phyloP scores from a whole-genome alignment of 2,329 filamentous ascomycete species.

The Colletotrichum tabaci region DNA sequence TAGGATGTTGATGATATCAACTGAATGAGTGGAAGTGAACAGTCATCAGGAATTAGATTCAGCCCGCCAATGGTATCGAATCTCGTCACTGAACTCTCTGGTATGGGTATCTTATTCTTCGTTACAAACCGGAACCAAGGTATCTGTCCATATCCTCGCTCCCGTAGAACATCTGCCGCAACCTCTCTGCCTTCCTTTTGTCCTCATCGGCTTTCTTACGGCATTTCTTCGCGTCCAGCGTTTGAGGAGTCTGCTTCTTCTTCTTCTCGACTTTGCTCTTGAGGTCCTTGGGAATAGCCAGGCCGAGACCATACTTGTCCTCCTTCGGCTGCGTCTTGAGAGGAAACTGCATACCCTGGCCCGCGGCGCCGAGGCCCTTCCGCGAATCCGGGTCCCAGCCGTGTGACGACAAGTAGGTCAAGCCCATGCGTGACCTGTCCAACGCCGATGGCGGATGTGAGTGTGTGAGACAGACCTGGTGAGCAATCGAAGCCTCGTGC shows the following conservation, averaged over 20 bases:
- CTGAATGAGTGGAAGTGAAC: no score
- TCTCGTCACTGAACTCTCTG: background rate
- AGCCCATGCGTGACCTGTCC: conserved; percentile 78
- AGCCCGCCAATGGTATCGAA: background rate
- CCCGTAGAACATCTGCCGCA: conserved; percentile 81
- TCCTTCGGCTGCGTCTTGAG: conserved; percentile 81
- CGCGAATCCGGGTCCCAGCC: conserved; percentile 84
- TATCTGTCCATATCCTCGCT: conserved; percentile 84
- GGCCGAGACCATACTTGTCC: conserved; percentile 82
- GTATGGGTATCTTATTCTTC: conserved; percentile 26
- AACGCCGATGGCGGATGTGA: conserved; percentile 81
- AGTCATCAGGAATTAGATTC: no score
- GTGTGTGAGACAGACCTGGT: conserved; percentile 79
- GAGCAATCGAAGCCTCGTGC: conserved; percentile 76
- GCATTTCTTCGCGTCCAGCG: conserved; percentile 79
- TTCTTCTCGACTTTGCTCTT: conserved; percentile 58
- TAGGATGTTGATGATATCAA: no score
- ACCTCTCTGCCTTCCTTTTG: conserved; percentile 72
- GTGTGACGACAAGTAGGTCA: conserved; percentile 75
- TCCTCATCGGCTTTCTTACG: conserved; percentile 74
- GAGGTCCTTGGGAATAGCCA: conserved; percentile 58
- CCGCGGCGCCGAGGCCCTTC: conserved; percentile 77
- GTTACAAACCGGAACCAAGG: conserved; percentile 61
- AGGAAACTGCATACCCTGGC: conserved; percentile 82
- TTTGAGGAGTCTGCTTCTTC: conserved; percentile 60